These are phyloP conservation scores for Psilocybe sp. DNA, from an alignment of 768 basidiomycete genomes.

Conservation along the genomic window DNA sequence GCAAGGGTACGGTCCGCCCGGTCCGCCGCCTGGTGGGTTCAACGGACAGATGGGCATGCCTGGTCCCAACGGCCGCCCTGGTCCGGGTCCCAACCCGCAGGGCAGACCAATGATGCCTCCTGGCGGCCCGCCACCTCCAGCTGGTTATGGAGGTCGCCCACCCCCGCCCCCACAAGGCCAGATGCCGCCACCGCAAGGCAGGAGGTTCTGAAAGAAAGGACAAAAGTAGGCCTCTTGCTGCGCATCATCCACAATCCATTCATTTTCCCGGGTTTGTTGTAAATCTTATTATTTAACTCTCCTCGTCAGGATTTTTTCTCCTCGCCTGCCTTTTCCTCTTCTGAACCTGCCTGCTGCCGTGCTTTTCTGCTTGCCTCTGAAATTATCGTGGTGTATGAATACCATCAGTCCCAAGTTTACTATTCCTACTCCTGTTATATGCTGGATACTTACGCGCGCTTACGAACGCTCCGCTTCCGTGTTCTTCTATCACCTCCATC, in stretches of 20 bases:
- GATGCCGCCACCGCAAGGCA: constrained; percentile 6
- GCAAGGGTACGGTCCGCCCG: constrained; percentile 17
- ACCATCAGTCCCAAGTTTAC: neutral
- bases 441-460: constrained; percentile 9
- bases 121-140: constrained; percentile 20
- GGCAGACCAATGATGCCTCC: constrained; percentile 21
- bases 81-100: constrained; percentile 14
- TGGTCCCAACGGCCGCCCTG: constrained; percentile 5
- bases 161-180: constrained; percentile 14
- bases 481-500: too few relatives aligned
- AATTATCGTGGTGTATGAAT: constrained; percentile 1
- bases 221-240: too few relatives aligned
- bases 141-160: constrained; percentile 29
- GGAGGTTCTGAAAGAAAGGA: too few relatives aligned
- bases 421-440: constrained; percentile 1
- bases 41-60: too few relatives aligned
- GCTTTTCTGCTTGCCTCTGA: constrained; percentile 1
- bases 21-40: neutral
- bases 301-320: constrained; percentile 6
- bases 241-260: constrained; percentile 4
- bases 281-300: neutral
- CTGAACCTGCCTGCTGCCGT: neutral
- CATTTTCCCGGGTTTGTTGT: constrained; percentile 1
- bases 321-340: neutral
- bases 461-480: neutral